Base-by-base conservation (phyloP, 2,329 filamentous ascomycete genomes). In the Alternaria ventricosa region DNA sequence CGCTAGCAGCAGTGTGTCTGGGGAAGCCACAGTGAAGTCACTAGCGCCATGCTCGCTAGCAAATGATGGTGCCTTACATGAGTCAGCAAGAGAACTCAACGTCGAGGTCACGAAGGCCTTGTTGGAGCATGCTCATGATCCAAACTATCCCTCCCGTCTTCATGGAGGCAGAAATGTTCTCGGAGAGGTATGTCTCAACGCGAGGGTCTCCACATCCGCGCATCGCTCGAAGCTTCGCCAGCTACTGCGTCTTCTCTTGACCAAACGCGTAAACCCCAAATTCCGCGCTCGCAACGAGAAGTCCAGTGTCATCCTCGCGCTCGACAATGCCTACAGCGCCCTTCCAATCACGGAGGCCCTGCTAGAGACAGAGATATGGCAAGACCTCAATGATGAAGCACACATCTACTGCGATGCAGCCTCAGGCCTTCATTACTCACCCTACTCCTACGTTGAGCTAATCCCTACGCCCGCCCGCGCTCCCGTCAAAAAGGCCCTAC, bases 61-160 rank as follows among this genome's bases (percentile, higher is more conserved):
- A 45, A 88, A 91, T 61, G 89, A 92, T 63, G 89, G 89, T 0
- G 90, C 88, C 2, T 81, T 92, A 4, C 89, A 92, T 70, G 89
- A 90, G 63, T 87, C 89, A 4, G 86, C 89, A 0, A 82, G 87
- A 12, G 84, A 86, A 50, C 81, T 91, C 20, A 87, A 90, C 66
- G 66, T 89, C 0, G 78, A 84, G 12, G 85, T 85, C 2, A 86
- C 90, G 64, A 82, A 83, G 54, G 80, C 88, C 2, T 80, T 92
- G 2, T 78, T 90, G 6, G 81, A 88, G 49, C 80, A 86, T 64
- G 87, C 85, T 2, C 89, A 91, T 63, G 86, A 90, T 15, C 83
- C 87, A 0, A 89, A 91, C 71, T 91, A 90, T 59, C 89, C 89
- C 0, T 90, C 87, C 56, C 83, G 86, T 4, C 79, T 88, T 1